Base-by-base conservation (phyloP, 1,284 basidiomycete species). In the Austroboletus olivaceoglutinosus region DNA sequence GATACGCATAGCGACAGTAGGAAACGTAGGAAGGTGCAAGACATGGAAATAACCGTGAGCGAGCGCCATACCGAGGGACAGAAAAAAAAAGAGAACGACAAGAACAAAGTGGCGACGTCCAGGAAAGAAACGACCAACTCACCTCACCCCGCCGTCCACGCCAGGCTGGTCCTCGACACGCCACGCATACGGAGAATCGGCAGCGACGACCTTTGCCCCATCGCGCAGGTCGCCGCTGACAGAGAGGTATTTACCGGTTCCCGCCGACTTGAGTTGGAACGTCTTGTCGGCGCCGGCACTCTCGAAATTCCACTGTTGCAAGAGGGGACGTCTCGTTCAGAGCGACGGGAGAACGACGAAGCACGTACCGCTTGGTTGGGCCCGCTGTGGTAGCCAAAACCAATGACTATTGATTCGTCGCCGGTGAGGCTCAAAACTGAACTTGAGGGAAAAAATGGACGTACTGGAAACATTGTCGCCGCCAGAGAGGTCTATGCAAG, bases 401-500 rank as follows among this genome's bases (percentile, higher is more conserved):
- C 83, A 38, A 77, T 78, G 54, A 84, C 77, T 80, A 19, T 27
- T 13, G 18, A 43, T 15, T 41, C 42, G n/a, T 33, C 37, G 13
- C 1, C 8, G 5, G 22, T 51, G 33, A 19, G 52, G 12, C n/a
- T n/a, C n/a, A n/a, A n/a, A 34, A 18, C 15, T 4, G 12, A 19
- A 7, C 8, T 8, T 18, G 5, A 22, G 23, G 18, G 33, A 38
- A 23, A 34, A 11, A 16, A 15, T 21, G 41, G n/a, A 68, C 73
- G 29, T 53, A 80, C 78, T 67, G 40, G 75, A 71, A 30, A 43
- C 61, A 44, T 76, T 68, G 59, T 84, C 78, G 5, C 45, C 65
- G 0, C 75, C 80, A n/a, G 78, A 81, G 36, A 83, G 71, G 58
- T 84, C 82, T 15, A 82, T 48, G 22, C 73, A 76, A 3, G 76